A percentile compares a stretch with the other conserved stretches of the same genome.
Evolutionary conservation across 345 rosid species (phyloP).

Genomic region (Limnanthes douglasii): DNA sequence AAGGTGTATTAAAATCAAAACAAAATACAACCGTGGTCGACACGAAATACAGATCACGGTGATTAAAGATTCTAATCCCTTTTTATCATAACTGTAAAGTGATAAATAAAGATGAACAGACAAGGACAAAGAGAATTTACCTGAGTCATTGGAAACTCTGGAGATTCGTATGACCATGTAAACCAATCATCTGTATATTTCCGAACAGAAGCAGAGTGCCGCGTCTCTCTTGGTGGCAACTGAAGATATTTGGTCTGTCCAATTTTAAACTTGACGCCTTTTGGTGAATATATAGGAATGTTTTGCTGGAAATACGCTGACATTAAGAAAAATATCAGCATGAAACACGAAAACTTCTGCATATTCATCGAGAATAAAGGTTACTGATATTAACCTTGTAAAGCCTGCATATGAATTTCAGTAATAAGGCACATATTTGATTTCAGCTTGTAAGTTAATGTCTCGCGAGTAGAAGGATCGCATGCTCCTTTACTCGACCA

Average conservation of each 20-base stretch:
- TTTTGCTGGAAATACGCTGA: slow-evolving; percentile 73
- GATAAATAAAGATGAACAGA: no score
- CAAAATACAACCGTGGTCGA: no score
- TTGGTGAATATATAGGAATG: slow-evolving; percentile 68
- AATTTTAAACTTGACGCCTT: slow-evolving; percentile 49
- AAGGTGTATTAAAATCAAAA: no score
- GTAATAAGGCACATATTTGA: slow-evolving; percentile 19
- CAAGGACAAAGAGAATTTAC: no score
- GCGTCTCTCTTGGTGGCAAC: slow-evolving; percentile 14
- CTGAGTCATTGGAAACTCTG: slow-evolving; percentile 87
- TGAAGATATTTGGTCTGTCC: slow-evolving; percentile 32
- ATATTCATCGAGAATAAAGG: no score
- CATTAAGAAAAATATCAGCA: slow-evolving; percentile 10
- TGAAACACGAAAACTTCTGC: neutral
- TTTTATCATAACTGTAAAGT: no score
- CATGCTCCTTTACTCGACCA: slow-evolving; percentile 30
- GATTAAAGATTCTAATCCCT: no score
- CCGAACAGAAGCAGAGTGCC: slow-evolving; percentile 12
- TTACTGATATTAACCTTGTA: slow-evolving; percentile 15
- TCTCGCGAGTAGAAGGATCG: slow-evolving; percentile 15
- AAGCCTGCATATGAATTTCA: slow-evolving; percentile 23
- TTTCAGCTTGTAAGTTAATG: slow-evolving; percentile 17
- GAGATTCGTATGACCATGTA: slow-evolving; percentile 83
- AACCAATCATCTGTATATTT: slow-evolving; percentile 29
- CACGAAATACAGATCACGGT: no score